These are phyloP conservation scores for Amphirosellinia nigrospora DNA, from an alignment of 495 filamentous ascomycete species.

Conservation along the genomic window DNA sequence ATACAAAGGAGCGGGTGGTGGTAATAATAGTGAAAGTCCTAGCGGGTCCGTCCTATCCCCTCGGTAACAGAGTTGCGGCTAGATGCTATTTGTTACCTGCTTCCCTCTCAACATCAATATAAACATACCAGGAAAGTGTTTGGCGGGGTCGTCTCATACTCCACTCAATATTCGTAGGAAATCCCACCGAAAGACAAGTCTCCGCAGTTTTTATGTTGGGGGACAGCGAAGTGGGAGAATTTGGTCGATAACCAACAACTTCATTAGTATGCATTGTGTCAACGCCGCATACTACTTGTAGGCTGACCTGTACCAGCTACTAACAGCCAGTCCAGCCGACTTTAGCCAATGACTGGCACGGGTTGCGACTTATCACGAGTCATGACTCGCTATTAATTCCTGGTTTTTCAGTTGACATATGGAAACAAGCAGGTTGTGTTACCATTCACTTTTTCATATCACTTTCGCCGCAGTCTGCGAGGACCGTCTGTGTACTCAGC, in stretches of 20 bases:
- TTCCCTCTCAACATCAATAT: not conserved
- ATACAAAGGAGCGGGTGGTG: not conserved
- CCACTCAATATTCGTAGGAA: not conserved
- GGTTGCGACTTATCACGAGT: constrained; percentile 16
- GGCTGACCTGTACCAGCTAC: constrained; percentile 18
- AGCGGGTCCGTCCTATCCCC: not conserved
- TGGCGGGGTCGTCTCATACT: not conserved
- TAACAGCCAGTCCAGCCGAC: constrained; percentile 15
- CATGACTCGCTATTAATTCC: constrained; percentile 16
- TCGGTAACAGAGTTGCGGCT: not conserved
- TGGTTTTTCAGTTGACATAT: not conserved
- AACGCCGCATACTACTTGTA: not conserved
- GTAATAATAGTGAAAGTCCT: constrained; percentile 14
- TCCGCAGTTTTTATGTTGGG: not conserved
- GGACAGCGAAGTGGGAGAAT: not conserved
- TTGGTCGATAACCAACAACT: constrained; percentile 1
- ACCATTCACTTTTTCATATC: not conserved
- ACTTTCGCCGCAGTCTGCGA: constrained; percentile 10
- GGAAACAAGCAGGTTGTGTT: constrained; percentile 20
- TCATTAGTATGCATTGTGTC: not conserved
- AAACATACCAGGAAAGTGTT: not conserved
- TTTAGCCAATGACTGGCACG: constrained; percentile 10
- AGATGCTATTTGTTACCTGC: not conserved
- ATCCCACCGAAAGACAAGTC: not conserved
- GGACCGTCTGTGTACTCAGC: constrained; percentile 24